A percentile compares a stretch with the other conserved stretches of the same genome.
phyloP scores from a whole-genome alignment of 495 filamentous ascomycete genomes.

The Aspergillus diversus region DNA sequence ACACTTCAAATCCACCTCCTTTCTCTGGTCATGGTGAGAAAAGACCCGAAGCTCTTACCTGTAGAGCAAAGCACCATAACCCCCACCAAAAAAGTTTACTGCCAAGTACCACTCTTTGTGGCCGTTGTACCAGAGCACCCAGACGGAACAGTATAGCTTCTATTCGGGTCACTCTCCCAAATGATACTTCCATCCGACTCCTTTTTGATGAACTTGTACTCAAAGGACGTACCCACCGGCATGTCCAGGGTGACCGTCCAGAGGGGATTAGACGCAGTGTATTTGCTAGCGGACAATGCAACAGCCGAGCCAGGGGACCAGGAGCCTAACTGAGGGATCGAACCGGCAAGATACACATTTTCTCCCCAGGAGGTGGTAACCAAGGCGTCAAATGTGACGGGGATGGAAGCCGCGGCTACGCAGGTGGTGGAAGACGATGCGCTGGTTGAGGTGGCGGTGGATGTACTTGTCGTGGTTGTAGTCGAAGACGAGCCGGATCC shows the following conservation, averaged over 20 bases:
- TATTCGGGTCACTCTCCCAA: slow-evolving; percentile 67
- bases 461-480: background rate
- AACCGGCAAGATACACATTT: slow-evolving; percentile 62
- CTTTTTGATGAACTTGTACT: slow-evolving; percentile 70
- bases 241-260: slow-evolving; percentile 57
- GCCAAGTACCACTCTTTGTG: too few relatives aligned
- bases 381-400: slow-evolving; percentile 63
- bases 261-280: slow-evolving; percentile 60
- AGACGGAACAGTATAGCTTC: slow-evolving; percentile 53
- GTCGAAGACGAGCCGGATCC: slow-evolving; percentile 6
- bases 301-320: slow-evolving; percentile 58
- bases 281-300: slow-evolving; percentile 54
- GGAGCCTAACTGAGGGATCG: slow-evolving; percentile 54
- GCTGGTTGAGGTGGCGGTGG: background rate
- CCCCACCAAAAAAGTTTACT: too few relatives aligned
- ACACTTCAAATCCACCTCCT: too few relatives aligned
- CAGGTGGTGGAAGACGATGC: slow-evolving; percentile 8
- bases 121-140: slow-evolving; percentile 31
- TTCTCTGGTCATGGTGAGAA: too few relatives aligned
- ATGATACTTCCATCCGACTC: slow-evolving; percentile 50
- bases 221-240: slow-evolving; percentile 50
- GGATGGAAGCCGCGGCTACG: slow-evolving; percentile 48
- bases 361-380: slow-evolving; percentile 58
- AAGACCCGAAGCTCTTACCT: too few relatives aligned
- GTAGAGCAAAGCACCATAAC: too few relatives aligned